These are phyloP conservation scores for Croton setiger DNA, from an alignment of 441 rosid species.

Conservation along the genomic window DNA sequence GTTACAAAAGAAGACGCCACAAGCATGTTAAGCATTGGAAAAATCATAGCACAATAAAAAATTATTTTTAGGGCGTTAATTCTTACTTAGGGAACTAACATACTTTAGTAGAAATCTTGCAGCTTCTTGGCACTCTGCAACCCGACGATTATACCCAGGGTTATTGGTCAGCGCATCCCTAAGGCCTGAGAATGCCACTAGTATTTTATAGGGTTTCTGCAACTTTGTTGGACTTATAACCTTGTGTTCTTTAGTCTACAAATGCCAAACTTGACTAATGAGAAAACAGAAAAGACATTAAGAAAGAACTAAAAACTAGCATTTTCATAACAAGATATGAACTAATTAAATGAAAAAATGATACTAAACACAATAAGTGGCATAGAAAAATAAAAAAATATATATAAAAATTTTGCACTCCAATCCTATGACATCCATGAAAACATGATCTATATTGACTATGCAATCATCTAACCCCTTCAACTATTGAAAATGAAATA, in stretches of 20 bases:
- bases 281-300: slow-evolving; percentile 20
- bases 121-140: slow-evolving; percentile 90
- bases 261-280: slow-evolving; percentile 29
- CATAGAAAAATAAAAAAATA: neutral
- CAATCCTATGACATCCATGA: neutral
- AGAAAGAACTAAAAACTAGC: neutral
- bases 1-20: neutral
- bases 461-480: neutral
- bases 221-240: slow-evolving; percentile 45
- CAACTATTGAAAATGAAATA: neutral
- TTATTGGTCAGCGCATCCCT: slow-evolving; percentile 76
- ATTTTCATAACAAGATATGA: neutral
- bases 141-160: slow-evolving; percentile 92
- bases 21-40: neutral
- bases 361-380: neutral
- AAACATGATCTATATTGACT: neutral
- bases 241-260: slow-evolving; percentile 77
- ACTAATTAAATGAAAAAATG: neutral
- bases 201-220: slow-evolving; percentile 62
- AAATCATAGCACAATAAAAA: slow-evolving; percentile 3
- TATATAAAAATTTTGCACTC: neutral
- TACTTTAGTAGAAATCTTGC: slow-evolving; percentile 76
- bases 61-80: neutral
- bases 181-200: slow-evolving; percentile 93
- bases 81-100: slow-evolving; percentile 17